These are phyloP conservation scores for Rhynchospora pubera DNA, from an alignment of 176 grass and related monocot species.

Conservation along the genomic window DNA sequence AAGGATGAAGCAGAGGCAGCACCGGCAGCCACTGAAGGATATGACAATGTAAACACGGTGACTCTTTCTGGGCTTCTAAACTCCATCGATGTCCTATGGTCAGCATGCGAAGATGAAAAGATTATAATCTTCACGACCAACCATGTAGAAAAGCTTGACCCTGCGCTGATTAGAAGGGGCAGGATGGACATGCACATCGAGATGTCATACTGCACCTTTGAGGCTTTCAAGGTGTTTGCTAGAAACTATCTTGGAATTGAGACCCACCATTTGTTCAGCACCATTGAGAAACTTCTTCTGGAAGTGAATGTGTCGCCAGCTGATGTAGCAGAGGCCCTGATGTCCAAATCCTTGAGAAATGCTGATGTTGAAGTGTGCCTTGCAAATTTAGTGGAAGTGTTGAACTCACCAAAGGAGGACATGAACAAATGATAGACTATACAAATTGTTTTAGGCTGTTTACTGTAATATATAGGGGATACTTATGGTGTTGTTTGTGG, in stretches of 20 bases:
- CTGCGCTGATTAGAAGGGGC: slow-evolving; percentile 28
- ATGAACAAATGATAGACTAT: too few relatives aligned
- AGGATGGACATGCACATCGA: slow-evolving; percentile 46
- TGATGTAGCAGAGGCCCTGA: slow-evolving; percentile 35
- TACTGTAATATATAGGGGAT: too few relatives aligned
- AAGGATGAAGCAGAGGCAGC: neutral
- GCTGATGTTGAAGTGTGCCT: slow-evolving; percentile 9
- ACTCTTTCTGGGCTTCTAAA: slow-evolving; percentile 35
- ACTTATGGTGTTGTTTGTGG: too few relatives aligned
- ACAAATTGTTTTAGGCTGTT: too few relatives aligned
- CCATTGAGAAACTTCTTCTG: neutral
- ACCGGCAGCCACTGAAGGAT: neutral
- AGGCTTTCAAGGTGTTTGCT: slow-evolving; percentile 31
- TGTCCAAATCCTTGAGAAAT: neutral
- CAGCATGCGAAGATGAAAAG: slow-evolving; percentile 23
- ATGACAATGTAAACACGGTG: neutral
- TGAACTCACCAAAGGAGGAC: slow-evolving; percentile 9
- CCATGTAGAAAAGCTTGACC: slow-evolving; percentile 27
- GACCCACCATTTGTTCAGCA: neutral
- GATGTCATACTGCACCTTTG: slow-evolving; percentile 38
- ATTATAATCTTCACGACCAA: slow-evolving; percentile 35
- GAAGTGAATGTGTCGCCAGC: slow-evolving; percentile 30
- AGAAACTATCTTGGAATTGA: slow-evolving; percentile 27
- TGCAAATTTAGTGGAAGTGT: slow-evolving; percentile 5
- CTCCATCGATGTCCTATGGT: slow-evolving; percentile 31